Evolutionary conservation across 1,284 basidiomycete genomes (phyloP).

Genomic region (Trichosporon faecale): DNA sequence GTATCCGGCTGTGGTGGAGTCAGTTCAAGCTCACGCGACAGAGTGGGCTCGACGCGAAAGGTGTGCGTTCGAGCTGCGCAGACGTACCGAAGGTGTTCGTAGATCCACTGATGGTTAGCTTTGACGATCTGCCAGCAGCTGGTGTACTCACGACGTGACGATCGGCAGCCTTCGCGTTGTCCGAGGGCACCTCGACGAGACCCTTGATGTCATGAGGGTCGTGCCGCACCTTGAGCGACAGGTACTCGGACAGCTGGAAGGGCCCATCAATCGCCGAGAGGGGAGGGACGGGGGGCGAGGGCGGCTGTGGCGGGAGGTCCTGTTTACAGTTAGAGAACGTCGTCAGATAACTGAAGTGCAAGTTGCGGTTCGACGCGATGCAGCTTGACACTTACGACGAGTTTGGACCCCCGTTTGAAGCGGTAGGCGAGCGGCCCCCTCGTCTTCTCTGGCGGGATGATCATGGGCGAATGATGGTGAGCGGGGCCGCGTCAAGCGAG

Average conservation of each 20-base stretch:
- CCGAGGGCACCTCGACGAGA: slow-evolving; percentile 69
- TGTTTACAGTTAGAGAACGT: slow-evolving; percentile 12
- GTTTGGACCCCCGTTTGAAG: slow-evolving; percentile 34
- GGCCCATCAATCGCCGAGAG: slow-evolving; percentile 67
- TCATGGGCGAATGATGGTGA: slow-evolving; percentile 20
- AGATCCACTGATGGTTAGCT: slow-evolving; percentile 79
- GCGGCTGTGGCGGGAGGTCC: slow-evolving; percentile 34
- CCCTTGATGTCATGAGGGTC: slow-evolving; percentile 83
- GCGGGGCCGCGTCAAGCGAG: slow-evolving; percentile 6
- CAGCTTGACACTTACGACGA: slow-evolving; percentile 27
- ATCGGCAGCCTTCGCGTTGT: slow-evolving; percentile 50
- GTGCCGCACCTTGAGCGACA: slow-evolving; percentile 75
- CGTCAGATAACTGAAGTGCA: background rate
- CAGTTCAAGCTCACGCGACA: slow-evolving; percentile 9
- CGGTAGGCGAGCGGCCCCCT: slow-evolving; percentile 24
- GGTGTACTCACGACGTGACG: slow-evolving; percentile 52
- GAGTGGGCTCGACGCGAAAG: background rate
- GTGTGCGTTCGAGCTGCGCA: background rate
- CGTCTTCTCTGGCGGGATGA: slow-evolving; percentile 26
- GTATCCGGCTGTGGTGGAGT: slow-evolving; percentile 65
- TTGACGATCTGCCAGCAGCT: background rate
- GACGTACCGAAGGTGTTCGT: slow-evolving; percentile 81
- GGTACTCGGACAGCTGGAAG: slow-evolving; percentile 93
- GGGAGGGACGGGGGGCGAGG: slow-evolving; percentile 33
- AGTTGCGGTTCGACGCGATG: slow-evolving; percentile 8